Evolutionary conservation across 192 early-diverging fungal species (phyloP).

Genomic region (Linnemannia elongata): DNA sequence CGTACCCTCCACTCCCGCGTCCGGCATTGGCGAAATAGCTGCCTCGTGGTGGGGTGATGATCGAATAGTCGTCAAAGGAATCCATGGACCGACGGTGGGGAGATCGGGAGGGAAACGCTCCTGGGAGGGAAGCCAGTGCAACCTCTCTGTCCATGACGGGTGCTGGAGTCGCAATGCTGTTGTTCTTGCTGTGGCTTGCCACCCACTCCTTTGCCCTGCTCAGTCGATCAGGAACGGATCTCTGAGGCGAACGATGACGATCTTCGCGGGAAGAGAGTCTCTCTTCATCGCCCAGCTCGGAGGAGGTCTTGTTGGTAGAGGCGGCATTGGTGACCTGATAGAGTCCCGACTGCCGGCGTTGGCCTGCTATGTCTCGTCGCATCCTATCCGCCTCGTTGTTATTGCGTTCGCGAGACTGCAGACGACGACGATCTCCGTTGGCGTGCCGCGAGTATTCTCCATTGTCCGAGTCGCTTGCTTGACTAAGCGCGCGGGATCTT

Average conservation of each 20-base stretch:
- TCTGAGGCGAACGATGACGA: neutral
- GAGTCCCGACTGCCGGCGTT: slow-evolving; percentile 23
- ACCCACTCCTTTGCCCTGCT: slow-evolving; percentile 54
- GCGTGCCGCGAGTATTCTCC: slow-evolving; percentile 3
- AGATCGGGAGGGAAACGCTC: neutral
- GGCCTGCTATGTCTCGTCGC: slow-evolving; percentile 20
- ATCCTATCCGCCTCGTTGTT: slow-evolving; percentile 19
- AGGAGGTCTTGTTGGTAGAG: slow-evolving; percentile 5
- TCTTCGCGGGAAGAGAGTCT: neutral
- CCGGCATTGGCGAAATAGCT: slow-evolving; percentile 17
- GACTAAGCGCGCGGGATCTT: slow-evolving; percentile 15
- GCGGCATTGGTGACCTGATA: slow-evolving; percentile 18
- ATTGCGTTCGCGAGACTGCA: slow-evolving; percentile 15
- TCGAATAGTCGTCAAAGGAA: slow-evolving; percentile 21
- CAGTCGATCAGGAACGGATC: slow-evolving; percentile 19
- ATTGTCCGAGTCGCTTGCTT: slow-evolving; percentile 20
- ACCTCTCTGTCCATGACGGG: slow-evolving; percentile 13
- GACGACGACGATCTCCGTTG: neutral
- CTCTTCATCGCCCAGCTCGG: slow-evolving; percentile 33
- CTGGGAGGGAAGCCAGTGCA: slow-evolving; percentile 13
- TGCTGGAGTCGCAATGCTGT: slow-evolving; percentile 20
- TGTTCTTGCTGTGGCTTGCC: slow-evolving; percentile 40
- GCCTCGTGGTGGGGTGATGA: slow-evolving; percentile 26
- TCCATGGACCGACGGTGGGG: slow-evolving; percentile 35
- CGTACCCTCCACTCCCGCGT: slow-evolving; percentile 14